phyloP scores from a whole-genome alignment of 2,329 filamentous ascomycete genomes.

The Fusarium dlaminii region DNA sequence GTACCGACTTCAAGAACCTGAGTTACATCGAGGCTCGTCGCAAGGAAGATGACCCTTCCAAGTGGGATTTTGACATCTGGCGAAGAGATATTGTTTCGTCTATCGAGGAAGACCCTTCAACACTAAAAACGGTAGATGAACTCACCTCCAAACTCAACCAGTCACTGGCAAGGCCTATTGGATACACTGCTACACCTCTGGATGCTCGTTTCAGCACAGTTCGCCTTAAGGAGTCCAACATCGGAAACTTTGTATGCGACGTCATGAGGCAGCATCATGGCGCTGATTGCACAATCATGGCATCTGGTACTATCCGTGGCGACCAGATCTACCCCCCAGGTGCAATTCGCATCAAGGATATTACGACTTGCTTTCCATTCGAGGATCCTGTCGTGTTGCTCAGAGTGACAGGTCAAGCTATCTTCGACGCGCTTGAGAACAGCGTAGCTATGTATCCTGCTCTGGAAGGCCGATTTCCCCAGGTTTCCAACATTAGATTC shows the following conservation, averaged over 20 bases:
- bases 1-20: slow-evolving; percentile 91
- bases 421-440: slow-evolving; percentile 86
- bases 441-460: slow-evolving; percentile 83
- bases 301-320: slow-evolving; percentile 84
- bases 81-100: slow-evolving; percentile 77
- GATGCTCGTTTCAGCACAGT: slow-evolving; percentile 90
- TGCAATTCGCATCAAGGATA: slow-evolving; percentile 78
- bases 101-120: slow-evolving; percentile 70
- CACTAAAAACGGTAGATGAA: slow-evolving; percentile 70
- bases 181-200: slow-evolving; percentile 82
- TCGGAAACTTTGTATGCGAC: slow-evolving; percentile 92
- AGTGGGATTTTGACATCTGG: slow-evolving; percentile 83
- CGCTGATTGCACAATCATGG: slow-evolving; percentile 86
- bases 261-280: slow-evolving; percentile 86
- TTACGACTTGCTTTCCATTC: slow-evolving; percentile 92
- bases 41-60: slow-evolving; percentile 53
- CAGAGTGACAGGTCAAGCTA: slow-evolving; percentile 73
- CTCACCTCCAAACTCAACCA: slow-evolving; percentile 78
- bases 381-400: slow-evolving; percentile 89
- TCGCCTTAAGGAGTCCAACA: slow-evolving; percentile 78
- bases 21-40: slow-evolving; percentile 85
- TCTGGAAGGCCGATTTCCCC: slow-evolving; percentile 83
- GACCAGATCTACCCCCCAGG: slow-evolving; percentile 90
- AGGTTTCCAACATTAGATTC: slow-evolving; percentile 85
- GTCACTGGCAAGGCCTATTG: slow-evolving; percentile 83